These are phyloP conservation scores for Phytopythium montanum DNA, from an alignment of 352 stramenopile genomes.

Conservation along the genomic window DNA sequence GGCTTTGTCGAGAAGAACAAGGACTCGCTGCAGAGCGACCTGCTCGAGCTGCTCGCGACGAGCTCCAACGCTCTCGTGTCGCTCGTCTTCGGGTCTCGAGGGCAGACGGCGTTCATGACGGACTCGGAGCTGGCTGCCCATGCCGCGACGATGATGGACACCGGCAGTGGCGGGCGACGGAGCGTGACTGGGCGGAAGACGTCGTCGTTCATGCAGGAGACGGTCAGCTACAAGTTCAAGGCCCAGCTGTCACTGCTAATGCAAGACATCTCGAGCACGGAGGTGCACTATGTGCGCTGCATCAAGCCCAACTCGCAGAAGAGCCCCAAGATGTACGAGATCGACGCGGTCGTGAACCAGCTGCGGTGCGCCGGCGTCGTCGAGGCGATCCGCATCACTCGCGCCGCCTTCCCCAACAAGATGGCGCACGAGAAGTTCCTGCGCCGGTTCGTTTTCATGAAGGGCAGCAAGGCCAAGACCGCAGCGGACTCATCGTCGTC, in stretches of 20 bases:
- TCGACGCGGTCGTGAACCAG: conserved; percentile 80
- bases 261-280: conserved; percentile 81
- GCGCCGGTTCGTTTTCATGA: conserved; percentile 77
- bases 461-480: conserved; percentile 24
- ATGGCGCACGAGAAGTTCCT: conserved; percentile 91
- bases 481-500: conserved; percentile 11
- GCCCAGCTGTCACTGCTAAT: conserved; percentile 83
- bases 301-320: conserved; percentile 91
- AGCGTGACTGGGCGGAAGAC: conserved; percentile 57
- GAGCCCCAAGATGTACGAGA: conserved; percentile 78
- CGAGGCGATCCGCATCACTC: conserved; percentile 89
- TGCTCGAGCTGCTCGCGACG: conserved; percentile 62
- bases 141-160: conserved; percentile 43
- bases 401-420: conserved; percentile 91
- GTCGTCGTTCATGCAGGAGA: conserved; percentile 86
- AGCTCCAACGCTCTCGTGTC: conserved; percentile 75
- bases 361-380: conserved; percentile 88
- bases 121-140: conserved; percentile 59
- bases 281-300: conserved; percentile 88
- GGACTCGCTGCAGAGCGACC: conserved; percentile 76
- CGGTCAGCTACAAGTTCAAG: conserved; percentile 90
- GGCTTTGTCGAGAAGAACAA: conserved; percentile 90
- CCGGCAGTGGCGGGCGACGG: conserved; percentile 21
- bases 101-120: conserved; percentile 48
- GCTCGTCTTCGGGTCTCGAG: conserved; percentile 57